Evolutionary conservation across 306 rosid genomes (phyloP).

Genomic region (Benincasa hispida): DNA sequence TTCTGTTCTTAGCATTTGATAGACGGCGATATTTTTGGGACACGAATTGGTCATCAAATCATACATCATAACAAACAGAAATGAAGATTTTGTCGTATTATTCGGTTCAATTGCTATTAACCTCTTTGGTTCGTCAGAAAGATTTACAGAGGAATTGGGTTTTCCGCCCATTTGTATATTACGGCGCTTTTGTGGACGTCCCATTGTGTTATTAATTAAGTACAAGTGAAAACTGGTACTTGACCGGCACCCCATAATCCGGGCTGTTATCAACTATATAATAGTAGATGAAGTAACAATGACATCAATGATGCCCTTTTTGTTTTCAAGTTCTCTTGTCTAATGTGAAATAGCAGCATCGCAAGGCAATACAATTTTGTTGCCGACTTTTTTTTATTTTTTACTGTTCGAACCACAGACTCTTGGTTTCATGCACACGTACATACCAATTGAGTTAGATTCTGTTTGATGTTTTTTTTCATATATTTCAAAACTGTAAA

Average conservation of each 20-base stretch:
- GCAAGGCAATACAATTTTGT: too few species aligned
- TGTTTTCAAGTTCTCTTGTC: too few species aligned
- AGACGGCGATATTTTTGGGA: background rate
- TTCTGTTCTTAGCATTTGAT: background rate
- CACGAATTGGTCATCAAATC: background rate
- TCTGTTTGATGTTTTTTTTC: too few species aligned
- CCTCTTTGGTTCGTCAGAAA: background rate
- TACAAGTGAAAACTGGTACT: background rate
- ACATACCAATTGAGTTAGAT: too few species aligned
- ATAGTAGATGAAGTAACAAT: background rate
- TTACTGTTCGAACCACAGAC: too few species aligned
- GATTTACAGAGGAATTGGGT: background rate
- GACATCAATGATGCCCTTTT: too few species aligned
- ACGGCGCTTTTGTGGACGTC: background rate
- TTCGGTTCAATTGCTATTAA: background rate
- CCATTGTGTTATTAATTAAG: background rate
- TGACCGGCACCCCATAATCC: background rate
- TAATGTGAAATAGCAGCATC: too few species aligned
- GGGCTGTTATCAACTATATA: background rate
- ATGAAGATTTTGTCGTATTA: conserved; percentile 3
- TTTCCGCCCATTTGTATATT: background rate
- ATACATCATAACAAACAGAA: background rate
- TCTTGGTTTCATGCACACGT: too few species aligned
- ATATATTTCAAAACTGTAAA: too few species aligned
- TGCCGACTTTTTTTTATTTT: too few species aligned